Evolutionary conservation across 257 asterid species (phyloP), one percentile per base, ranked within the genome.

Genomic region (Parsonsia alboflavescens): DNA sequence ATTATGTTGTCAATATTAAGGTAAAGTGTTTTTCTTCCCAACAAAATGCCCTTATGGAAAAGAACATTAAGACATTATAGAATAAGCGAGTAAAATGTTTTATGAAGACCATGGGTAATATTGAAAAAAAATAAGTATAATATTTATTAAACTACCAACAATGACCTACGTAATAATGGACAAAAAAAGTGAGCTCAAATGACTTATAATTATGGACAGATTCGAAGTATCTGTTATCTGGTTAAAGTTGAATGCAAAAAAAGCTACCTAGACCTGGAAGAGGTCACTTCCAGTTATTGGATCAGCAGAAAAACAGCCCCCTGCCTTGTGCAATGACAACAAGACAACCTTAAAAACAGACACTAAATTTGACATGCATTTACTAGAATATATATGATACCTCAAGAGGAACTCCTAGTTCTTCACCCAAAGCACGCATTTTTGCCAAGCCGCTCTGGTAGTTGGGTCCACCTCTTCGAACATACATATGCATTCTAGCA

Each of bases 391-490:
- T 71, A 79, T 74, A n/a, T 71, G 75, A 72, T 87, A 88, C 97
- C 96, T 92, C 96, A 63, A 90, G 83, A 62, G 96, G 93, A 79
- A 90, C 85, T 81, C 93, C 97, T 73, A 92, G 71, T 77, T 88
- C 91, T 79, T 90, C 97, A 64, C 96, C 97, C 85, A 90, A 57
- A 49, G 85, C 79, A 75, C 97, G 91, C 95, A 88, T 92, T 81
- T 83, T 89, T 16, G 93, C 89, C 84, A 92, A 84, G 41, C 97
- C 97, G 75, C 89, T 92, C 84, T 92, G 96, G 77, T 88, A 90
- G 83, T 90, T 92, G 66, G 97, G 97, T 64, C 97, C 97, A 64
- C 97, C 97, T 86, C 97, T 86, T 66, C 97, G 91, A 70, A 90
- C 96, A 36, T 76, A 92, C n/a, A 89, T 83, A 79, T 86, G 81